Evolutionary conservation across 2,329 filamentous ascomycete genomes (phyloP).

Genomic region (Colletotrichum simmondsii): DNA sequence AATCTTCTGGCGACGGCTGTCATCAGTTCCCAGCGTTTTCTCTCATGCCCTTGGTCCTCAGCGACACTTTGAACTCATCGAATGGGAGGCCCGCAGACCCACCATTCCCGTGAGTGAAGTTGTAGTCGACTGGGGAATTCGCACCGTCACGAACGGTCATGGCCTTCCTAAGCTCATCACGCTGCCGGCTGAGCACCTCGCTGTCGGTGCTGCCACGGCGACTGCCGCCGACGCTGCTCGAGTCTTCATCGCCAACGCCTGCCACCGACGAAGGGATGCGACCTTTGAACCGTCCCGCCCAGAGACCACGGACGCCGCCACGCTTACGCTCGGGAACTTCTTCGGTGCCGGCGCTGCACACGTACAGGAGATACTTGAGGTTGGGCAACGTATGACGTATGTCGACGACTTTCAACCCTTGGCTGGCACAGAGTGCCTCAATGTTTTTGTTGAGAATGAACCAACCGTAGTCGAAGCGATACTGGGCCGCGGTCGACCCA

Average conservation of each 20-base stretch:
- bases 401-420: conserved; percentile 85
- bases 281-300: conserved; percentile 59
- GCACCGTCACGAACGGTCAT: conserved; percentile 40
- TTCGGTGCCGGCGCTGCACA: conserved; percentile 82
- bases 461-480: conserved; percentile 94
- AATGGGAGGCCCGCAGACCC: conserved; percentile 53
- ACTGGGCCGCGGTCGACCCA: conserved; percentile 76
- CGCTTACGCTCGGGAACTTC: conserved; percentile 71
- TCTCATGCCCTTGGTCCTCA: conserved; percentile 67
- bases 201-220: conserved; percentile 57
- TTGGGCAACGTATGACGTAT: conserved; percentile 94
- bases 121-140: conserved; percentile 19
- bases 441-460: conserved; percentile 98
- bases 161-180: conserved; percentile 54
- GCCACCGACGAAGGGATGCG: conserved; percentile 34
- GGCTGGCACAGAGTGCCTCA: conserved; percentile 72
- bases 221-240: conserved; percentile 51
- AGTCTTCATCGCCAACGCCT: conserved; percentile 48
- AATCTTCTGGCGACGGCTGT: neutral
- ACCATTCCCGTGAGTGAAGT: neutral
- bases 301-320: conserved; percentile 69
- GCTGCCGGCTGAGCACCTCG: conserved; percentile 50
- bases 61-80: conserved; percentile 58
- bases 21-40: conserved; percentile 51
- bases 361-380: conserved; percentile 90